Evolutionary conservation across 768 basidiomycete species (phyloP).

Genomic region (Serendipita vermifera): DNA sequence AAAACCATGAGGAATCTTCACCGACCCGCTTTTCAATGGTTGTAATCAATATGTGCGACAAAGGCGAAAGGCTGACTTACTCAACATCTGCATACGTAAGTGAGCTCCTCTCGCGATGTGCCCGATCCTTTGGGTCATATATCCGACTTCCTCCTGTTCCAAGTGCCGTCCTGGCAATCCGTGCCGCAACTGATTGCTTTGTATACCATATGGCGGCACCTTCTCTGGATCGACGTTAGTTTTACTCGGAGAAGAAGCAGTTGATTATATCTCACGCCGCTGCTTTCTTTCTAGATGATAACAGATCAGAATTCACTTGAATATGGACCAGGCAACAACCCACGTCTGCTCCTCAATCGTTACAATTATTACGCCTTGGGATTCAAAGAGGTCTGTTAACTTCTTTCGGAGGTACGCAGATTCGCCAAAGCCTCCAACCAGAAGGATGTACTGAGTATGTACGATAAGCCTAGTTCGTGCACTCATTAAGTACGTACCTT

Average conservation of each 20-base stretch:
- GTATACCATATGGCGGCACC: slow-evolving; percentile 5
- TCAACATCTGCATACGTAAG: background rate
- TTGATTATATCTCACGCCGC: background rate
- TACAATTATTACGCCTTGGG: background rate
- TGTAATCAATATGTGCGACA: background rate
- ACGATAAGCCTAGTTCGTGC: no score
- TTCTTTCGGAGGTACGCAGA: background rate
- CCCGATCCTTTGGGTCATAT: background rate
- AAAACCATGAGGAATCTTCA: background rate
- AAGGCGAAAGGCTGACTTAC: background rate
- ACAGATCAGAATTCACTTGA: background rate
- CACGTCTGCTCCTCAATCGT: slow-evolving; percentile 7
- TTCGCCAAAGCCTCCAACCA: slow-evolving; percentile 11
- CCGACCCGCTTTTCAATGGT: background rate
- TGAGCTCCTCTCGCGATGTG: background rate
- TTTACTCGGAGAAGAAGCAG: background rate
- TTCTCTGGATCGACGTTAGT: background rate
- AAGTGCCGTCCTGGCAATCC: slow-evolving; percentile 1
- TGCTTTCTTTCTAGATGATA: background rate
- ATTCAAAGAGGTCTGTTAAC: background rate
- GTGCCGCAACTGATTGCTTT: slow-evolving; percentile 7
- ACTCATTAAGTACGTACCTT: background rate
- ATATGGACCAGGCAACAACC: background rate
- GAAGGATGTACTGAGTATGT: background rate
- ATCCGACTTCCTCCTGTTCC: no score